Evolutionary conservation across 495 filamentous ascomycete species (phyloP).

Genomic region (Thozetella sp.): DNA sequence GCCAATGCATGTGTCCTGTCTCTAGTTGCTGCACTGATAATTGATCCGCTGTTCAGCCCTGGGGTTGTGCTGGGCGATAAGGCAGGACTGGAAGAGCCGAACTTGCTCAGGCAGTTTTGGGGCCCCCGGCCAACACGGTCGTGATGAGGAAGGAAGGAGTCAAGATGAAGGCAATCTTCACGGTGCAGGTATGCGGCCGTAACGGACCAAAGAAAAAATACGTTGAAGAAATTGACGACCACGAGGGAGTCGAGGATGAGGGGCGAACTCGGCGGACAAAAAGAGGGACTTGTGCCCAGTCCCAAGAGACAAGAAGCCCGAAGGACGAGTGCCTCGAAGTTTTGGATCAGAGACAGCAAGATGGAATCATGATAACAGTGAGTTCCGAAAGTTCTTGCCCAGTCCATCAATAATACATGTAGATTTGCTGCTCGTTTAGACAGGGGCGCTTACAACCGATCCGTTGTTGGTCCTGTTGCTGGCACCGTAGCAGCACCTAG

Average conservation of each 20-base stretch:
- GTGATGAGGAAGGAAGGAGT: neutral
- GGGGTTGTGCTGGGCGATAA: neutral
- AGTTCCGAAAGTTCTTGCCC: neutral
- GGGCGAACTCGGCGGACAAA: neutral
- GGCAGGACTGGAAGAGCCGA: neutral
- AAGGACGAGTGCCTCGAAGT: neutral
- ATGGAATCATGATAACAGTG: neutral
- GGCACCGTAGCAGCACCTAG: too few relatives aligned
- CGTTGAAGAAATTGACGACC: neutral
- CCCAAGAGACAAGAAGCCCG: neutral
- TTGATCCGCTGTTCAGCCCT: neutral
- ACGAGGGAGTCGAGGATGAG: neutral
- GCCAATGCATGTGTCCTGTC: neutral
- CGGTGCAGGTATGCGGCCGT: neutral
- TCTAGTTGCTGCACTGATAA: neutral
- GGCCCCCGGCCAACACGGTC: slow-evolving; percentile 2
- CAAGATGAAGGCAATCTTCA: neutral
- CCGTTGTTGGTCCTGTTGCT: neutral
- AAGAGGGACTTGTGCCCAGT: neutral
- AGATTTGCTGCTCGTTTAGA: neutral
- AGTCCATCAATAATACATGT: neutral
- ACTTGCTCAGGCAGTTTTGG: slow-evolving; percentile 1
- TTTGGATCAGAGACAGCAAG: neutral
- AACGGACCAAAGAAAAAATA: neutral
- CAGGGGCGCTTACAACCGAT: neutral